Base-by-base conservation (phyloP, 164 flowering plant species). In the Vitis cinerea region DNA sequence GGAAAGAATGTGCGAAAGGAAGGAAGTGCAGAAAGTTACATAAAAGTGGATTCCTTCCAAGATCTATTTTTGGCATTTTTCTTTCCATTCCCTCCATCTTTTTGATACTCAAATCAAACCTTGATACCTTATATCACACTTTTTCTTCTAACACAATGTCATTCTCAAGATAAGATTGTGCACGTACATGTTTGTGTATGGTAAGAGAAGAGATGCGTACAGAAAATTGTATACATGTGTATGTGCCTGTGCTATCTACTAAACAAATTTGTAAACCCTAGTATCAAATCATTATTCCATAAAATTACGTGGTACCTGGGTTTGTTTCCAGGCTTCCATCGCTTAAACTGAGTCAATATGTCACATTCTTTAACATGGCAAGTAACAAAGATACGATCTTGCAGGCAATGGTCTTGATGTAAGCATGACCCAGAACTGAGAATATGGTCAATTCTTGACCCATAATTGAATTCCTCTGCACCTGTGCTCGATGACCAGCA, bases 351-450 rank as follows among this genome's bases (percentile, higher is more conserved):
- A 10, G 77, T 78, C 83, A 92, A 67, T 76, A 93, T 96, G 78
- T 96, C 98, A 80, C 99, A 93, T 47, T 89, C 97, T 65, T 78
- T 74, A 48, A 96, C 88, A 82, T 93, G 97, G 82, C 99, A 96
- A 72, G 79, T 61, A 1, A 87, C 13, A 61, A 93, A 77, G 71
- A 70, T 79, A 72, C 90, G 99, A 14, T 75, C 83, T 72, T 82
- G 72, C 54, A 65, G 59, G 56, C 78, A 72, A 56, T 71, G 17
- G 64, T 75, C 81, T 71, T 83, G 73, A 85, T 96, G 98, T 61
- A 96, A 81, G 77, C 99, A 96, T 62, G 87, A 73, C 51, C 90
- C 92, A 71, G 89, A 88, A 78, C 84, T 65, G 7, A 96, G 88
- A 68, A 96, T 89, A 79, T 88, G 99, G 77, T 96, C 99, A 72